Percentiles rank a stretch among this genome's conserved stretches.
Conservation (phyloP, 148 eudicot species). For the Vaccinium darrowii region DNA sequence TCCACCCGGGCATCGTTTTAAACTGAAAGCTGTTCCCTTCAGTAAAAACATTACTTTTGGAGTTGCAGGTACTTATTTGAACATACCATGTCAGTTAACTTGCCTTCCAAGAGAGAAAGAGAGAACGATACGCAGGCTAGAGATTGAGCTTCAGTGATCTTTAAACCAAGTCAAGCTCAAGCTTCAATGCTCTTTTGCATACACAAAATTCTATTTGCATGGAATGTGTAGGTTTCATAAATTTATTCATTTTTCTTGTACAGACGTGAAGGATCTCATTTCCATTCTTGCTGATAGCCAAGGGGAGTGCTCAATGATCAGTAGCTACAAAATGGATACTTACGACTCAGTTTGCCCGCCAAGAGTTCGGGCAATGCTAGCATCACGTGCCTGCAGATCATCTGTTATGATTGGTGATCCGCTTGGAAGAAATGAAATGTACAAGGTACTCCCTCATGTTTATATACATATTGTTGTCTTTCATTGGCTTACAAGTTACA, state of each 20-base stretch:
- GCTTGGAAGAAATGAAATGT: slow-evolving; percentile 91
- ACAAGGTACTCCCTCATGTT: slow-evolving; percentile 52
- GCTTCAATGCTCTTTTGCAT: neutral
- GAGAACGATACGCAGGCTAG: slow-evolving; percentile 1
- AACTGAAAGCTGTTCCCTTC: slow-evolving; percentile 84
- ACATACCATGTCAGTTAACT: neutral
- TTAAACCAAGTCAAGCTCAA: neutral
- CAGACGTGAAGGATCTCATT: slow-evolving; percentile 95
- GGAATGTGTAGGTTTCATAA: neutral
- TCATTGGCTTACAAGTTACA: neutral
- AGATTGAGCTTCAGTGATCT: neutral
- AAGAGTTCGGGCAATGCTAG: slow-evolving; percentile 92
- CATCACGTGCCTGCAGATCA: slow-evolving; percentile 97
- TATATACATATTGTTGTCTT: neutral
- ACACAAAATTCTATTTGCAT: neutral
- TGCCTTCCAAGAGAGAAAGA: neutral
- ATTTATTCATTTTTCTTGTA: slow-evolving; percentile 11
- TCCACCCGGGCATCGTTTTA: slow-evolving; percentile 74
- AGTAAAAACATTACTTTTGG: slow-evolving; percentile 95
- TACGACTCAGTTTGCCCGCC: slow-evolving; percentile 88
- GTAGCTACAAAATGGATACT: slow-evolving; percentile 76
- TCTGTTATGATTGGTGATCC: slow-evolving; percentile 95
- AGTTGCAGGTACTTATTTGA: slow-evolving; percentile 56
- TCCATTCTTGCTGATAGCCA: slow-evolving; percentile 83
- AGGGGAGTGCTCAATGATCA: slow-evolving; percentile 75